phyloP scores from a whole-genome alignment of 2,329 filamentous ascomycete species.

The Neonectria neomacrospora region DNA sequence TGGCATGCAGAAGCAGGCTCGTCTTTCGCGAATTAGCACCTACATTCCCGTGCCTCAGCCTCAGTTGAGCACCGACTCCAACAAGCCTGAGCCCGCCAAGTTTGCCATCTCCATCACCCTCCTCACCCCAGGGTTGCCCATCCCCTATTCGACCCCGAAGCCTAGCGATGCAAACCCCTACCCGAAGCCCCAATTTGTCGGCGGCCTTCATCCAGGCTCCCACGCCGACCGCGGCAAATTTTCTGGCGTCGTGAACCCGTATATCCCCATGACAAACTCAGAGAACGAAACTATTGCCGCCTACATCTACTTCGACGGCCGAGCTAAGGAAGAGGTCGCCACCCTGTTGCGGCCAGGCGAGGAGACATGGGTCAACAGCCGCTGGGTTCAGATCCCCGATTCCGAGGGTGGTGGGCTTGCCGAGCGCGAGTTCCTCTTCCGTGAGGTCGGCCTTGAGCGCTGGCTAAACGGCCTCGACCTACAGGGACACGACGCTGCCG shows the following conservation, averaged over 20 bases:
- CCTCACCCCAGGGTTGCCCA: slow-evolving; percentile 85
- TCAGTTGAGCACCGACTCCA: slow-evolving; percentile 70
- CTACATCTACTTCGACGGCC: slow-evolving; percentile 98
- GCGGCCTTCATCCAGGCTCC: slow-evolving; percentile 69
- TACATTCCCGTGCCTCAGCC: slow-evolving; percentile 97
- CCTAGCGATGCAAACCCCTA: slow-evolving; percentile 79
- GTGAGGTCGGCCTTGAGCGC: slow-evolving; percentile 93
- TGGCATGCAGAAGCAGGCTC: slow-evolving; percentile 93
- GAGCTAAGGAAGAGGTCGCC: slow-evolving; percentile 95
- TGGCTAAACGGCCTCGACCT: slow-evolving; percentile 97
- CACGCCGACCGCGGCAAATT: slow-evolving; percentile 59
- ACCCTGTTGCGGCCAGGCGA: slow-evolving; percentile 91
- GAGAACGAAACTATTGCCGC: slow-evolving; percentile 97
- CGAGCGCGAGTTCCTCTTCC: slow-evolving; percentile 96
- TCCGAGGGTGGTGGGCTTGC: slow-evolving; percentile 93
- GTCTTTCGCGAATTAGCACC: slow-evolving; percentile 90
- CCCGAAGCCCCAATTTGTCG: slow-evolving; percentile 85
- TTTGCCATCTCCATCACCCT: slow-evolving; percentile 99
- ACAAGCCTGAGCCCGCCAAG: slow-evolving; percentile 89
- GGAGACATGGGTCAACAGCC: slow-evolving; percentile 98
- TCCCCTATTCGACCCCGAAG: slow-evolving; percentile 93
- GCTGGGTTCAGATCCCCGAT: slow-evolving; percentile 95
- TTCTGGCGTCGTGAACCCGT: slow-evolving; percentile 76
- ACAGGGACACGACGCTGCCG: slow-evolving; percentile 90
- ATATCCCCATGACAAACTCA: slow-evolving; percentile 90